Conservation (phyloP, 2,329 filamentous ascomycete species). For the Thermothelomyces thermophilus region DNA sequence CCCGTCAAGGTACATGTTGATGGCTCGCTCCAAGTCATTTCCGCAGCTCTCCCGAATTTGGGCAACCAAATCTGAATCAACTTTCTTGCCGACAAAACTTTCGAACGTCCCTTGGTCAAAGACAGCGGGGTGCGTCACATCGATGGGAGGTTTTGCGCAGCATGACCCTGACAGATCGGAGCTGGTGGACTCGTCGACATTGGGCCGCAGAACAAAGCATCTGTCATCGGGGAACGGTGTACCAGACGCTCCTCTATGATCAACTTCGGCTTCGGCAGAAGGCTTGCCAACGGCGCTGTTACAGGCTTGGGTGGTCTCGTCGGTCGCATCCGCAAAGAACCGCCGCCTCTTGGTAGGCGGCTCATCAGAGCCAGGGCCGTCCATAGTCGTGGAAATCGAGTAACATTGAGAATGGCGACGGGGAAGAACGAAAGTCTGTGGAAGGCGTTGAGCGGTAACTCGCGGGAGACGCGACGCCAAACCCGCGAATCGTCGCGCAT, state of each 20-base stretch:
- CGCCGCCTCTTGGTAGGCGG: conserved; percentile 42
- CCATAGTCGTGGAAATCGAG: conserved; percentile 13
- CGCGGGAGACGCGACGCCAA: conserved; percentile 20
- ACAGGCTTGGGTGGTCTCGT: conserved; percentile 4
- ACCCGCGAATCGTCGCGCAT: conserved; percentile 18
- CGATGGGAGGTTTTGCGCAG: not conserved
- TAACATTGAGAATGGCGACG: not conserved
- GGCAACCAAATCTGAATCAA: conserved; percentile 42
- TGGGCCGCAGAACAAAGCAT: not conserved
- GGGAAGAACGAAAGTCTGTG: not conserved
- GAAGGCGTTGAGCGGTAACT: not conserved
- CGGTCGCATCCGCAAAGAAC: conserved; percentile 36
- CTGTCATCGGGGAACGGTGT: not conserved
- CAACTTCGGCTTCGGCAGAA: not conserved
- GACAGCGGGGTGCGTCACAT: conserved; percentile 26
- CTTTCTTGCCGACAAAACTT: conserved; percentile 51
- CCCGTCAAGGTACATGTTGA: conserved; percentile 65
- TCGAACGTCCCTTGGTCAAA: conserved; percentile 56
- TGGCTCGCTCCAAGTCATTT: conserved; percentile 53
- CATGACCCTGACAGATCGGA: not conserved
- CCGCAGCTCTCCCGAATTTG: conserved; percentile 49
- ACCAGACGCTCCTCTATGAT: not conserved
- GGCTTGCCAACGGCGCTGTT: not conserved
- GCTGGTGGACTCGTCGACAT: not conserved
- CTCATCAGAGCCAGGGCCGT: conserved; percentile 26